Evolutionary conservation across 192 early-diverging fungal genomes (phyloP).

Genomic region (Haplosporangium gracile): DNA sequence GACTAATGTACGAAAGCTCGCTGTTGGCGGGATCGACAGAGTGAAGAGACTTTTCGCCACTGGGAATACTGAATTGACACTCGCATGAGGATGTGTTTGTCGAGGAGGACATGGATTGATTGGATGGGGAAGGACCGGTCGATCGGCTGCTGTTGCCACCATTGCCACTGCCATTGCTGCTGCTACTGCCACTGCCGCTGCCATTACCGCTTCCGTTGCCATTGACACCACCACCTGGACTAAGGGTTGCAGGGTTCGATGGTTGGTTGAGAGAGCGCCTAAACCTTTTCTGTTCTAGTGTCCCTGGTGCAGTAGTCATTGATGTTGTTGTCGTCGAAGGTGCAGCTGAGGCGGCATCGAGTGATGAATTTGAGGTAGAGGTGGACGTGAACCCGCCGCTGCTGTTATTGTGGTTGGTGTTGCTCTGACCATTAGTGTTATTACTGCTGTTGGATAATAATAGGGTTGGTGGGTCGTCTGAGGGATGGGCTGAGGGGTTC

Average conservation of each 20-base stretch:
- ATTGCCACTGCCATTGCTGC: not conserved
- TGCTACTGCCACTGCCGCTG: not conserved
- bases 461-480: not conserved
- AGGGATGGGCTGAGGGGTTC: not conserved
- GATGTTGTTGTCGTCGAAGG: not conserved
- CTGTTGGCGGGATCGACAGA: constrained; percentile 48
- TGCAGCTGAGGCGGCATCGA: not conserved
- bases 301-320: not conserved
- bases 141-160: constrained; percentile 3
- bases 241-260: constrained; percentile 16
- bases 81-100: constrained; percentile 28
- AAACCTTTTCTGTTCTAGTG: constrained; percentile 41
- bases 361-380: constrained; percentile 13
- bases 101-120: constrained; percentile 13
- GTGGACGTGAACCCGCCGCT: not conserved
- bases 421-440: not conserved
- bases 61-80: constrained; percentile 54
- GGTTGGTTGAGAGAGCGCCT: constrained; percentile 32
- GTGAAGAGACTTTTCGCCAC: constrained; percentile 47
- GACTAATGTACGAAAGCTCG: constrained; percentile 50
- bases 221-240: not conserved
- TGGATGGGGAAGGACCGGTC: constrained; percentile 17
- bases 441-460: not conserved
- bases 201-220: not conserved
- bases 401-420: not conserved